These are phyloP conservation scores for Fusarium sarcochroum DNA, from an alignment of 2,329 filamentous ascomycete species.

Conservation along the genomic window DNA sequence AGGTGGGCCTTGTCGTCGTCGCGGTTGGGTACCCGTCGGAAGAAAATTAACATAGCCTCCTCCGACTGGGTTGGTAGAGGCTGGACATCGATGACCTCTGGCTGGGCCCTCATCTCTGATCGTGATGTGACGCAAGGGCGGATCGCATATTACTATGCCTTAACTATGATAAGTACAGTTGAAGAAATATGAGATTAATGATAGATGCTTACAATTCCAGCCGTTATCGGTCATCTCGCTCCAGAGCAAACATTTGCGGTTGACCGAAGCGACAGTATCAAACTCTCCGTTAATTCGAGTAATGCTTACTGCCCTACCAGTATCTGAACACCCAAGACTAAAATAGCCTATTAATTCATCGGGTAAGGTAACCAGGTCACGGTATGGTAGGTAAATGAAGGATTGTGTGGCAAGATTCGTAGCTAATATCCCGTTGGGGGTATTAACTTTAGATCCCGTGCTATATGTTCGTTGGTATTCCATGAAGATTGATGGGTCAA, in stretches of 20 bases:
- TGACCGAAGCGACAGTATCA: not conserved
- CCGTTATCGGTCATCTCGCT: not conserved
- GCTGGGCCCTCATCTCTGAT: not conserved
- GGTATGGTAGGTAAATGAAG: not conserved
- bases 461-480: not conserved
- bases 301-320: not conserved
- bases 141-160: slow-evolving; percentile 2
- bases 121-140: not conserved
- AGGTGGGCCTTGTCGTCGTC: not conserved
- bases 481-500: not conserved
- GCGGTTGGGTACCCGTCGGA: not conserved
- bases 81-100: not conserved
- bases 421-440: not conserved
- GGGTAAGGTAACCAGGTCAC: not conserved
- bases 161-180: not conserved
- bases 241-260: slow-evolving; percentile 9
- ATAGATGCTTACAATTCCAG: not conserved
- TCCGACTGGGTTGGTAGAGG: not conserved
- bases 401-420: not conserved
- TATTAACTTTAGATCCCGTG: not conserved
- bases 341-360: not conserved
- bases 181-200: too few relatives aligned
- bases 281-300: not conserved
- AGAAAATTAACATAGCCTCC: slow-evolving; percentile 2
- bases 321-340: not conserved